phyloP scores from a whole-genome alignment of 2,329 filamentous ascomycete genomes.

The Paecilomyces fulvus region DNA sequence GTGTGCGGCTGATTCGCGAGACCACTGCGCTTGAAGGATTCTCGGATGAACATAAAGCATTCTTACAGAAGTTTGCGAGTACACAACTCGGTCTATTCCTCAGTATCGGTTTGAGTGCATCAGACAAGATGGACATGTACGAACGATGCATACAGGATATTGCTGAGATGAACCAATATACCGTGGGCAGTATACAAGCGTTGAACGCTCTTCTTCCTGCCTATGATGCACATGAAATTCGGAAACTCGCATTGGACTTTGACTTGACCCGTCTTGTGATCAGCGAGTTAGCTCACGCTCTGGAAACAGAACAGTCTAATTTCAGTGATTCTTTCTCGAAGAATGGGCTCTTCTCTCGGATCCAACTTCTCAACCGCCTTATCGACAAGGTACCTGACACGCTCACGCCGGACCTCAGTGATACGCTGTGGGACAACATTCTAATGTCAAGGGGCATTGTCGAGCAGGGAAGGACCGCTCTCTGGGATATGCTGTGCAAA shows the following conservation, averaged over 20 bases:
- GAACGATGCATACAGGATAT: constrained; percentile 62
- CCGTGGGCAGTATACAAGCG: constrained; percentile 65
- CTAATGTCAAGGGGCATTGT: constrained; percentile 57
- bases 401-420: constrained; percentile 54
- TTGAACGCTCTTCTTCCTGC: constrained; percentile 39
- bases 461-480: constrained; percentile 53
- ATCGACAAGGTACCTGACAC: constrained; percentile 54
- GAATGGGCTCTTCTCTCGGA: constrained; percentile 43
- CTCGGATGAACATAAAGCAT: constrained; percentile 49
- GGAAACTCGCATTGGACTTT: constrained; percentile 51
- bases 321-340: constrained; percentile 31
- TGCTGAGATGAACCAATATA: constrained; percentile 51
- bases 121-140: constrained; percentile 56
- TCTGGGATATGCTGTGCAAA: constrained; percentile 59
- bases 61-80: constrained; percentile 57
- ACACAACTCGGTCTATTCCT: constrained; percentile 56
- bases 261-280: constrained; percentile 55
- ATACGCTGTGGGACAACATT: constrained; percentile 62
- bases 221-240: constrained; percentile 45
- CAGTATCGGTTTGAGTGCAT: constrained; percentile 43
- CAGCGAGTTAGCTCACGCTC: constrained; percentile 54
- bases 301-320: constrained; percentile 34
- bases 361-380: constrained; percentile 51
- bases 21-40: constrained; percentile 51
- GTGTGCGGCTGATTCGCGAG: constrained; percentile 63